A percentile compares a stretch with the other conserved stretches of the same genome.
phyloP scores from a whole-genome alignment of 768 basidiomycete genomes.

The Gloeopeniophorella convolvens region DNA sequence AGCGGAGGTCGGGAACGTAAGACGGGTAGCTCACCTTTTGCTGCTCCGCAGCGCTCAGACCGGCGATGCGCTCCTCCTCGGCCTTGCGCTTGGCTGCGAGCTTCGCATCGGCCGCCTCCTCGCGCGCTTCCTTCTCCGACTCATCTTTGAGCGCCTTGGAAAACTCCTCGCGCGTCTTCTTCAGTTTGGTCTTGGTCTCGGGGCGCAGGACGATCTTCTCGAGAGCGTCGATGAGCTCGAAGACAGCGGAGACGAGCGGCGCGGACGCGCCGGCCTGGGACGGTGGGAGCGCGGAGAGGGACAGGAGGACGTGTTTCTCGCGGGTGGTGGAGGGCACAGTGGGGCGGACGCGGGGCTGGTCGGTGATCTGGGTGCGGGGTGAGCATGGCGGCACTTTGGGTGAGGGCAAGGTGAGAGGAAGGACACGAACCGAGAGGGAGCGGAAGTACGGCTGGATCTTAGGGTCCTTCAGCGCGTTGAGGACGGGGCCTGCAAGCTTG shows the following conservation, averaged over 20 bases:
- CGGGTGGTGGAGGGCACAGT: conserved; percentile 39
- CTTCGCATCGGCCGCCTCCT: conserved; percentile 67
- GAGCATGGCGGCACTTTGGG: conserved; percentile 8
- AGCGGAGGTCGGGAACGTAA: neutral
- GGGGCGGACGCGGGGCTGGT: conserved; percentile 77
- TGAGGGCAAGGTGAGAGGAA: neutral
- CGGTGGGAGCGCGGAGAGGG: conserved; percentile 48
- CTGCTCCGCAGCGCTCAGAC: conserved; percentile 73
- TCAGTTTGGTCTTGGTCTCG: conserved; percentile 76
- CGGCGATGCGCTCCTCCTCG: conserved; percentile 66
- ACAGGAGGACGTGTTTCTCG: conserved; percentile 72
- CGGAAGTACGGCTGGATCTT: conserved; percentile 71
- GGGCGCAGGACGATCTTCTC: conserved; percentile 53
- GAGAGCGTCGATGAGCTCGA: conserved; percentile 70
- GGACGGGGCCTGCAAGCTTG: conserved; percentile 47
- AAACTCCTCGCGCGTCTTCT: conserved; percentile 64
- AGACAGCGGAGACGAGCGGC: conserved; percentile 58
- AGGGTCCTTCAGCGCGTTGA: conserved; percentile 57
- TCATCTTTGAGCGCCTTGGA: conserved; percentile 66
- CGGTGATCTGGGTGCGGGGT: conserved; percentile 52
- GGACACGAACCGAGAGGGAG: conserved; percentile 62
- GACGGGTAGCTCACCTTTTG: conserved; percentile 51
- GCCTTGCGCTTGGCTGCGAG: conserved; percentile 65
- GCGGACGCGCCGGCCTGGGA: conserved; percentile 43
- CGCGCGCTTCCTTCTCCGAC: conserved; percentile 55